phyloP scores from a whole-genome alignment of 495 filamentous ascomycete genomes.

The Bathelium albidoporum region DNA sequence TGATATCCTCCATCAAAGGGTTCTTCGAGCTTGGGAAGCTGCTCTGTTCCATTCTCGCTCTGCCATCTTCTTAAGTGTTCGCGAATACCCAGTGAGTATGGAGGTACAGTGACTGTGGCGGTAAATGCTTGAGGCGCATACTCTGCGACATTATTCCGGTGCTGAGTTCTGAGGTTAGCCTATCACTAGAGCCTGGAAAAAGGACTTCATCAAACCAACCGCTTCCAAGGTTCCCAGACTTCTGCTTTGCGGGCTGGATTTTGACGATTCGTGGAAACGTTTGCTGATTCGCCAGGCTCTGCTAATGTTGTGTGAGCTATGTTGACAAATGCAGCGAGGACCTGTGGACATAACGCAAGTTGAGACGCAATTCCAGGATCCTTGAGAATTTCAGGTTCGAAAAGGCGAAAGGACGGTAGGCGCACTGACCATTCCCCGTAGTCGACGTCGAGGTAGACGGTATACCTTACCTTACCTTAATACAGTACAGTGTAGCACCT shows the following conservation, averaged over 20 bases:
- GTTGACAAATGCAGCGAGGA: background rate
- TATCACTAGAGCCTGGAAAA: background rate
- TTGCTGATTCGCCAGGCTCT: background rate
- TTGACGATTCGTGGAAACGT: background rate
- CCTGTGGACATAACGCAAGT: background rate
- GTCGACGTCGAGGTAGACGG: no score
- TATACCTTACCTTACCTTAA: no score
- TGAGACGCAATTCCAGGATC: background rate
- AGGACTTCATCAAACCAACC: background rate
- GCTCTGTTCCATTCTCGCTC: constrained; percentile 21
- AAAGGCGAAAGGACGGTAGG: no score
- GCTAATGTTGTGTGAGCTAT: background rate
- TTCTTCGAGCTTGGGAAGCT: constrained; percentile 14
- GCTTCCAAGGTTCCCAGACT: background rate
- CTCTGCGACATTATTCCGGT: background rate
- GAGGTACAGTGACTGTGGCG: background rate
- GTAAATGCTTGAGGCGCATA: background rate
- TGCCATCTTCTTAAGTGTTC: constrained; percentile 30
- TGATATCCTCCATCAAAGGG: background rate
- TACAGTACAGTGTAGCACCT: no score
- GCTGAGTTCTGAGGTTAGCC: background rate
- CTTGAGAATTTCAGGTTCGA: no score
- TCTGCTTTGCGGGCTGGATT: background rate
- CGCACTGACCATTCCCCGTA: no score
- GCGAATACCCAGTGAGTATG: constrained; percentile 21